phyloP scores from a whole-genome alignment of 495 filamentous ascomycete species.

The Penicillium flavigenum region DNA sequence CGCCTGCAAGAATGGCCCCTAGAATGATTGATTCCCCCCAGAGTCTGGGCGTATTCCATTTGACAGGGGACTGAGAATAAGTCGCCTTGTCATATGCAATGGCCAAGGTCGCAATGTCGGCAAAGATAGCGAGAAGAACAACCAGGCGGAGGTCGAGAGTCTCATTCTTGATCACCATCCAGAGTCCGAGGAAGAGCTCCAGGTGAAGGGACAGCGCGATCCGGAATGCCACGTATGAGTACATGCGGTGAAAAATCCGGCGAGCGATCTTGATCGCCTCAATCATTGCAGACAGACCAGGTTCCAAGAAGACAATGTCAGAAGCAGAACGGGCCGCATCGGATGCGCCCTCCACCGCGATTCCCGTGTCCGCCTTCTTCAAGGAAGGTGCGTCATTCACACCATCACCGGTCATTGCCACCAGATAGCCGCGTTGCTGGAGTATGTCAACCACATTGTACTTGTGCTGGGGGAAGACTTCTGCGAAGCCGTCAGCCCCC shows the following conservation, averaged over 20 bases:
- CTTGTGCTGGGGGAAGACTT: constrained; percentile 97
- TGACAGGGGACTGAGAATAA: constrained; percentile 81
- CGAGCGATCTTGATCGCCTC: constrained; percentile 91
- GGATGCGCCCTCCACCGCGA: constrained; percentile 90
- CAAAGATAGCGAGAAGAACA: constrained; percentile 93
- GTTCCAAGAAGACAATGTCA: constrained; percentile 90
- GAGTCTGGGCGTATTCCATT: constrained; percentile 90
- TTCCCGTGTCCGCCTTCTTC: constrained; percentile 87
- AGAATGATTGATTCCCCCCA: constrained; percentile 89
- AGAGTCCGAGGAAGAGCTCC: constrained; percentile 84
- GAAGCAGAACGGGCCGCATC: constrained; percentile 90
- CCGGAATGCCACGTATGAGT: constrained; percentile 94
- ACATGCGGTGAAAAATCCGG: constrained; percentile 97
- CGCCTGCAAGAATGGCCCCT: constrained; percentile 74
- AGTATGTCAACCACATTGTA: constrained; percentile 96
- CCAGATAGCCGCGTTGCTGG: constrained; percentile 90
- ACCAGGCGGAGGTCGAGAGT: constrained; percentile 81
- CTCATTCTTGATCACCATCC: constrained; percentile 84
- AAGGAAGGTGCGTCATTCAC: constrained; percentile 96
- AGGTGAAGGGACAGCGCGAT: constrained; percentile 90
- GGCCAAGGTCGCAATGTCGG: constrained; percentile 87
- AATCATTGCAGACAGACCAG: constrained; percentile 89
- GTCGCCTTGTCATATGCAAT: constrained; percentile 94
- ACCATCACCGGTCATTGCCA: constrained; percentile 98
- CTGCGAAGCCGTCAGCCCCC: constrained; percentile 89